These are phyloP conservation scores for Nakazawaea peltata DNA, from an alignment of 805 yeast genomes.

Conservation along the genomic window DNA sequence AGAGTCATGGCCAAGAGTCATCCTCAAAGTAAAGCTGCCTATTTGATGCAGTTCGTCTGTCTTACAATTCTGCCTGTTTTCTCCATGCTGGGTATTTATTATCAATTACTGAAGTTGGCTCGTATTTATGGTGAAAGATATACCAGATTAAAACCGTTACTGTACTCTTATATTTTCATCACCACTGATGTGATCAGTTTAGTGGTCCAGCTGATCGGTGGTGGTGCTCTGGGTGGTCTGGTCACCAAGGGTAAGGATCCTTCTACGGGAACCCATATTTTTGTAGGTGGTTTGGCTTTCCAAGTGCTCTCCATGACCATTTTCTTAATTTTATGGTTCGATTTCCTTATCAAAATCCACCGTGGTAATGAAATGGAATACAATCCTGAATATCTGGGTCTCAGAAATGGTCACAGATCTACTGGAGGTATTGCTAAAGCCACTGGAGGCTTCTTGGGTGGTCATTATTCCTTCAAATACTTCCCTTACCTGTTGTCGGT, in stretches of 20 bases:
- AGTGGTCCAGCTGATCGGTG: constrained; percentile 67
- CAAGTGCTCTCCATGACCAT: constrained; percentile 66
- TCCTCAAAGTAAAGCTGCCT: constrained; percentile 28
- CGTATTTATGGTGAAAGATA: constrained; percentile 50
- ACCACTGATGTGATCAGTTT: constrained; percentile 57
- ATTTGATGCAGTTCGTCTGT: constrained; percentile 56
- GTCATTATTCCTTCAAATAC: constrained; percentile 27
- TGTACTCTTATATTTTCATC: constrained; percentile 58
- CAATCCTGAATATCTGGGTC: constrained; percentile 23
- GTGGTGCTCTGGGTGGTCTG: constrained; percentile 57
- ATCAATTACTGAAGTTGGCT: constrained; percentile 56
- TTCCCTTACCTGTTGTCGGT: constrained; percentile 37
- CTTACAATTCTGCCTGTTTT: constrained; percentile 78
- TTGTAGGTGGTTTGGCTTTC: constrained; percentile 72
- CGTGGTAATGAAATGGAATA: constrained; percentile 18
- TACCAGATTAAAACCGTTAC: constrained; percentile 46
- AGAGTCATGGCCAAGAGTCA: constrained; percentile 39
- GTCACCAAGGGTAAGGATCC: constrained; percentile 23
- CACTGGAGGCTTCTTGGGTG: no score
- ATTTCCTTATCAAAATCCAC: constrained; percentile 35
- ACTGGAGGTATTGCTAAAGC: not conserved
- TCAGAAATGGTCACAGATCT: no score
- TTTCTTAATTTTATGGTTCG: constrained; percentile 43
- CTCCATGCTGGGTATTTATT: constrained; percentile 77
- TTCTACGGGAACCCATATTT: constrained; percentile 48